Base-by-base conservation (phyloP, 495 filamentous ascomycete species). In the Baudoinia panamericana region DNA sequence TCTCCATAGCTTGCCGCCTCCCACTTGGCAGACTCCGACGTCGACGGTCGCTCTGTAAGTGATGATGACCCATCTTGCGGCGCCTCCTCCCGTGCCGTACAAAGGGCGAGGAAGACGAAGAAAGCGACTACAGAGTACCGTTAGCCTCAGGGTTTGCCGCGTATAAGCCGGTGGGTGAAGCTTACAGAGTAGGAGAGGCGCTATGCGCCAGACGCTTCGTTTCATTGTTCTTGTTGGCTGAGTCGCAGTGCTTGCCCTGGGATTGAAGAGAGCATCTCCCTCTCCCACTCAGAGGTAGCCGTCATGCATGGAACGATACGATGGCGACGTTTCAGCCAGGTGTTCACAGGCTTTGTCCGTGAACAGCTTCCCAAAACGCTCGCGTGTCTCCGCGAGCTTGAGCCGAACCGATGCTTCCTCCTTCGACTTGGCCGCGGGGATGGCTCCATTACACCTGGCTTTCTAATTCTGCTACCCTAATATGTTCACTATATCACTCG, bases 121-220 rank as follows among this genome's bases (percentile, higher is more conserved):
- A 52, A 52, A 13, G 39, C 39, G 17, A 52, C 48, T 52, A 18
- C 19, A 17, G 9, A 24, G 28, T 28, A 3, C 5, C 10, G 22
- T 24, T 8, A n/a, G 17, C 22, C 34, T 35, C 19, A 43, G 23
- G 7, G 23, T 30, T 11, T 12, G 30, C 30, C 18, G 30, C 5
- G 3, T 15, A 34, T 34, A 8, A 34, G n/a, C 23, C 22, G 23
- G 11, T 37, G 18, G 11, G 17, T 29, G 41, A 43, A 23, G 43
- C 43, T 39, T 44, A 52, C 43, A 35, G 7, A 52, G 48, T 21
- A 52, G 32, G 11, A 46, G 39, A 10, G 48, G 48, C 48, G 43
- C 42, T 5, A 39, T 31, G 31, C 43, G 48, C 43, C 48, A 47
- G 25, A 12, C 12, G 33, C n/a, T 21, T 19, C 25, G 41, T 25